Conservation (phyloP, 1,284 basidiomycete genomes). For the Clitocybe nebularis region DNA sequence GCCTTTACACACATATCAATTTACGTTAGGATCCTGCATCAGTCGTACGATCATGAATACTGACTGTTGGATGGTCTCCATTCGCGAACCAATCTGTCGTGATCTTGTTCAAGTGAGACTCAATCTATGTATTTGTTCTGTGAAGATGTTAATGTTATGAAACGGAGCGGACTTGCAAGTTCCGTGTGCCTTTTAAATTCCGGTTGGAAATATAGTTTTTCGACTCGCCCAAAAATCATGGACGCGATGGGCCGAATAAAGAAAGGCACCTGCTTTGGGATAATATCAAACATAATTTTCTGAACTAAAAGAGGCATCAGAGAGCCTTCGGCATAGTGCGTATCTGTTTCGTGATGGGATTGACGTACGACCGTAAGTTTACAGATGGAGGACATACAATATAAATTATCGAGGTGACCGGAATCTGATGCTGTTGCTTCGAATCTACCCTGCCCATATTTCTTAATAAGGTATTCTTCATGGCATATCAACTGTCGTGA, state of each 20-base stretch:
- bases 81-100: slow-evolving; percentile 12
- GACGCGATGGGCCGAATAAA: slow-evolving; percentile 32
- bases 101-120: slow-evolving; percentile 30
- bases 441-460: slow-evolving; percentile 38
- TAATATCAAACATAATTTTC: slow-evolving; percentile 28
- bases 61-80: slow-evolving; percentile 13
- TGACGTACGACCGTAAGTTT: not conserved
- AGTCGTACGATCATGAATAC: not conserved
- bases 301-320: slow-evolving; percentile 35
- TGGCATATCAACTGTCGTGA: slow-evolving; percentile 17
- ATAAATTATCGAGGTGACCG: slow-evolving; percentile 35
- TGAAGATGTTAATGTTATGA: slow-evolving; percentile 16
- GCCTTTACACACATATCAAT: too few species aligned
- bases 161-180: slow-evolving; percentile 22
- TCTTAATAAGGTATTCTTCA: slow-evolving; percentile 38
- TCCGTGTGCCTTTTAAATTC: slow-evolving; percentile 27
- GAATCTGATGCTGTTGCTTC: slow-evolving; percentile 26
- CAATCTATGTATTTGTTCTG: slow-evolving; percentile 24
- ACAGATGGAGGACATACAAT: slow-evolving; percentile 26
- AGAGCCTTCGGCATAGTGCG: slow-evolving; percentile 40
- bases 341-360: slow-evolving; percentile 23
- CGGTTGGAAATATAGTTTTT: slow-evolving; percentile 24
- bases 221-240: slow-evolving; percentile 26
- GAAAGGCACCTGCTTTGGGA: slow-evolving; percentile 31
- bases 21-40: not conserved